These are phyloP conservation scores for Spinellus fusiger DNA, from an alignment of 192 early-diverging fungal genomes.

Conservation along the genomic window DNA sequence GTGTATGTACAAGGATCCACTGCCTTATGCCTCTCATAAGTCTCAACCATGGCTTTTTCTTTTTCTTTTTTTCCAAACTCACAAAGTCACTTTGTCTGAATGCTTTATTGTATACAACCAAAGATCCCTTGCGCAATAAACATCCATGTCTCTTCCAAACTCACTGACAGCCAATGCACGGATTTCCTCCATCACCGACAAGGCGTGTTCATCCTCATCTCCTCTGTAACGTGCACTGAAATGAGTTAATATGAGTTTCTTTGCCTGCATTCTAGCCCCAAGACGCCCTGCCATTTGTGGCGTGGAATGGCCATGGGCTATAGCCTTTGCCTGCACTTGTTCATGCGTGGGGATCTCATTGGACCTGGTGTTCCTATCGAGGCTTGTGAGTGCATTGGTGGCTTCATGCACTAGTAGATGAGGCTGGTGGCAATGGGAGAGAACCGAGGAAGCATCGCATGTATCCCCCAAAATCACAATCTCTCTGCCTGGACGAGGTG, in stretches of 20 bases:
- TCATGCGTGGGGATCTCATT: conserved; percentile 18
- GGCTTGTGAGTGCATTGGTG: conserved; percentile 42
- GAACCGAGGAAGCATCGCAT: conserved; percentile 31
- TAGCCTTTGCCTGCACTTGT: conserved; percentile 24
- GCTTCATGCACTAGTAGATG: conserved; percentile 51
- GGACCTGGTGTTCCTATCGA: conserved; percentile 23
- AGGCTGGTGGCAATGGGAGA: conserved; percentile 3
- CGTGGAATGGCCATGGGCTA: conserved; percentile 50
- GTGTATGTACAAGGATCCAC: too few relatives aligned
- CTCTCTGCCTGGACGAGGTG: conserved; percentile 32
- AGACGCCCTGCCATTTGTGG: conserved; percentile 48
- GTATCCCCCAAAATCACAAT: conserved; percentile 56
- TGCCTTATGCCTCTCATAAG: too few relatives aligned
- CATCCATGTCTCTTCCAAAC: conserved; percentile 34
- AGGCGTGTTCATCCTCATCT: conserved; percentile 31
- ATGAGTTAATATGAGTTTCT: conserved; percentile 45
- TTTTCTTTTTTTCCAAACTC: too few relatives aligned
- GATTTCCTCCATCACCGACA: conserved; percentile 50
- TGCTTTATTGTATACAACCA: conserved; percentile 24
- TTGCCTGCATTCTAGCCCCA: conserved; percentile 34
- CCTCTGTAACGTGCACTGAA: conserved; percentile 50
- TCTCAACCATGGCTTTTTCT: too few relatives aligned
- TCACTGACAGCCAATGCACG: conserved; percentile 29
- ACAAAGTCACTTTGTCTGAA: neutral
- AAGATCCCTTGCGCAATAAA: conserved; percentile 33